phyloP scores from a whole-genome alignment of 225 moss, liverwort and hornwort genomes.

The Straminergon stramineum region DNA sequence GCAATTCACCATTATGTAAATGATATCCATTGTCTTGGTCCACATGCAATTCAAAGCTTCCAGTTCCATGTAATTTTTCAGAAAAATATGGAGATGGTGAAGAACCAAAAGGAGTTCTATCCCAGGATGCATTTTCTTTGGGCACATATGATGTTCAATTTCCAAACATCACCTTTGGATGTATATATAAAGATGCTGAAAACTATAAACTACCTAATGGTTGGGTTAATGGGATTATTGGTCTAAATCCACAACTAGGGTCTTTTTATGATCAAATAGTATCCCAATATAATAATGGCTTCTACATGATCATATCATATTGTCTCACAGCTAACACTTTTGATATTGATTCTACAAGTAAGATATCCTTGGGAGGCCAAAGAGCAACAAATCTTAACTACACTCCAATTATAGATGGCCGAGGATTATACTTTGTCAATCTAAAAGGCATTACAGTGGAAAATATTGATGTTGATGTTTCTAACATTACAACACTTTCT shows the following conservation, averaged over 20 bases:
- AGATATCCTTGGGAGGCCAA: not conserved
- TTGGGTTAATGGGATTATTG: not conserved
- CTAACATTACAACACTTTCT: not conserved
- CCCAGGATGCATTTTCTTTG: not conserved
- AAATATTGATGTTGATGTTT: not conserved
- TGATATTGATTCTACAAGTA: not conserved
- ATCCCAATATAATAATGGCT: not conserved
- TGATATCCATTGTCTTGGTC: not conserved
- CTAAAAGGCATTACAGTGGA: not conserved
- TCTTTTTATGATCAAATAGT: not conserved
- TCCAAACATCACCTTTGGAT: not conserved
- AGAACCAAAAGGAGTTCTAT: not conserved
- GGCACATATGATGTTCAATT: not conserved
- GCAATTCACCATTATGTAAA: not conserved
- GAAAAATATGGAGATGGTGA: rapidly evolving
- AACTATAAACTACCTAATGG: not conserved
- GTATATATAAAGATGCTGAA: not conserved
- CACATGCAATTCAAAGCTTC: not conserved
- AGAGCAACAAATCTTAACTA: not conserved
- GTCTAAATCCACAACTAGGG: not conserved
- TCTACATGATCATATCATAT: not conserved
- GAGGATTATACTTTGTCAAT: not conserved
- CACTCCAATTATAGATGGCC: not conserved
- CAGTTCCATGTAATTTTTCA: not conserved
- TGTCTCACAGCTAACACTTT: not conserved